phyloP scores from a whole-genome alignment of 345 rosid genomes.

The Rhodomyrtus tomentosa region DNA sequence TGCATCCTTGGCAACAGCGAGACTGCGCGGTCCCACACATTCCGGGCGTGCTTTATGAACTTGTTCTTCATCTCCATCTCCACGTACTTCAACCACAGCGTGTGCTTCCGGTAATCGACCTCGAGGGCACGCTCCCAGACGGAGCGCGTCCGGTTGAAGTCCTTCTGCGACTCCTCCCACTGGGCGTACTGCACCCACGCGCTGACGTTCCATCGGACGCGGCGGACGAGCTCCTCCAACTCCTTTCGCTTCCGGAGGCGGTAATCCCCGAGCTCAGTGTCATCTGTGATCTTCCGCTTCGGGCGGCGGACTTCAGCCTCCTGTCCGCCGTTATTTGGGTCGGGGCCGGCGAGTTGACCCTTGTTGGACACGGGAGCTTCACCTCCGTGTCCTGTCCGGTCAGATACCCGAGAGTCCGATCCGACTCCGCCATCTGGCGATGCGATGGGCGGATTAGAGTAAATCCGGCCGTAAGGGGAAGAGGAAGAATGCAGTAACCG shows the following conservation, averaged over 20 bases:
- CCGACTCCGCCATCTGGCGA: too few relatives aligned
- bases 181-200: background rate
- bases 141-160: constrained; percentile 64
- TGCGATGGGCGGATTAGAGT: too few relatives aligned
- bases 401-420: too few relatives aligned
- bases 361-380: constrained; percentile 72
- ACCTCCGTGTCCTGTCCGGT: too few relatives aligned
- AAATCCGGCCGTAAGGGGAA: too few relatives aligned
- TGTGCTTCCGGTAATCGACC: constrained; percentile 20
- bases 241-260: constrained; percentile 62
- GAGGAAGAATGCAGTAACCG: too few relatives aligned
- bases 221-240: constrained; percentile 63
- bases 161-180: constrained; percentile 30
- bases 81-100: too few relatives aligned
- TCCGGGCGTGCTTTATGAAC: too few relatives aligned
- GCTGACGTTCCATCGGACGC: constrained; percentile 50
- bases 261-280: constrained; percentile 61
- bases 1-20: constrained; percentile 59
- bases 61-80: too few relatives aligned
- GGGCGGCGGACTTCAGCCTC: constrained; percentile 16
- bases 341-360: constrained; percentile 66
- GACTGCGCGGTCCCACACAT: constrained; percentile 46
- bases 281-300: constrained; percentile 62
- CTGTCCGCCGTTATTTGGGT: too few relatives aligned
- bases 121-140: constrained; percentile 85